A percentile compares a stretch with the other conserved stretches of the same genome.
phyloP scores from a whole-genome alignment of 2,329 filamentous ascomycete species.

The Aspergillus piperis region DNA sequence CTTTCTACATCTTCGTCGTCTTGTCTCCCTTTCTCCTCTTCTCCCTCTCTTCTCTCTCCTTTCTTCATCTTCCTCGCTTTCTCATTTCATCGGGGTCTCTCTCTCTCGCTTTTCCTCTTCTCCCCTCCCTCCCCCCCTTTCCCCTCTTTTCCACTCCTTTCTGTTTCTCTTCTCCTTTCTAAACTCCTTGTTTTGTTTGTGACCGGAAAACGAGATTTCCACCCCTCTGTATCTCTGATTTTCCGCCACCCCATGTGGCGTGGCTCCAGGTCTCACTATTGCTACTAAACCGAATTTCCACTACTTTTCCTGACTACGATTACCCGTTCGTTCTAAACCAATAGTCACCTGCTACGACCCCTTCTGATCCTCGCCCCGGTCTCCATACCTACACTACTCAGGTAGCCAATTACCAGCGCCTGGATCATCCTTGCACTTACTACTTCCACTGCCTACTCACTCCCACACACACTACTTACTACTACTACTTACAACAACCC shows the following conservation, averaged over 20 bases:
- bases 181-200: not conserved
- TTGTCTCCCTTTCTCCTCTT: not conserved
- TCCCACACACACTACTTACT: not conserved
- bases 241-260: conserved; percentile 20
- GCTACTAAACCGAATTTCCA: conserved; percentile 6
- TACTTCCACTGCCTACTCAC: not conserved
- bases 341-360: conserved; percentile 13
- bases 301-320: conserved; percentile 8
- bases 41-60: conserved; percentile 10
- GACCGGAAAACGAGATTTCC: not conserved
- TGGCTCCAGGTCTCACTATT: conserved; percentile 16
- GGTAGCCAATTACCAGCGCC: not conserved
- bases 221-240: not conserved
- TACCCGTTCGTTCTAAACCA: conserved; percentile 21
- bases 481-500: not conserved
- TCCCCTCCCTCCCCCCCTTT: conserved; percentile 17
- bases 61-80: conserved; percentile 17
- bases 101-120: conserved; percentile 15
- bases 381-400: conserved; percentile 5
- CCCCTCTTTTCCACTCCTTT: conserved; percentile 14
- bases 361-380: conserved; percentile 1
- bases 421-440: not conserved
- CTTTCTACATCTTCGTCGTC: conserved; percentile 1
- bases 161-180: conserved; percentile 10
- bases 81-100: not conserved